Conservation (phyloP, 805 yeast genomes). For the Metschnikowia cubensis region DNA sequence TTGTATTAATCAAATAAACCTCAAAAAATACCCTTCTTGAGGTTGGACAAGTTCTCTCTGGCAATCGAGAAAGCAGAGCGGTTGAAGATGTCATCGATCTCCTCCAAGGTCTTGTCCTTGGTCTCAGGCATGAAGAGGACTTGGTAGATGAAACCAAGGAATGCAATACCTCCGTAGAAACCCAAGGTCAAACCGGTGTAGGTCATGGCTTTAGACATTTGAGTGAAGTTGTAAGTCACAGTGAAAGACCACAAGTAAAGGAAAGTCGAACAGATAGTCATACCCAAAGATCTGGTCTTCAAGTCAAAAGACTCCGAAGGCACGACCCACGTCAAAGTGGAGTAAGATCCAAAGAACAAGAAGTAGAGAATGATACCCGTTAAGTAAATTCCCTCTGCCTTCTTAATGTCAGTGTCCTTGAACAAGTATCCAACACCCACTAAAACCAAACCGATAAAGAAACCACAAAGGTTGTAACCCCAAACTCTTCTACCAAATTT, state of each 20-base stretch:
- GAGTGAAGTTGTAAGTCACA: conserved; percentile 59
- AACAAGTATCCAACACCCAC: conserved; percentile 56
- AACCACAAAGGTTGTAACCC: conserved; percentile 56
- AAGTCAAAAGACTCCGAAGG: conserved; percentile 63
- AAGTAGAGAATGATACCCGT: conserved; percentile 61
- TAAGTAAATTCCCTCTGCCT: conserved; percentile 57
- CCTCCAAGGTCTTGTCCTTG: conserved; percentile 67
- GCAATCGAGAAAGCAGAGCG: conserved; percentile 41
- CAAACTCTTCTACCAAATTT: conserved; percentile 55
- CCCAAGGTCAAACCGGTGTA: conserved; percentile 61
- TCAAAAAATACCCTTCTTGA: conserved; percentile 22
- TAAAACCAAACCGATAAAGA: conserved; percentile 55
- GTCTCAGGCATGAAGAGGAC: conserved; percentile 65
- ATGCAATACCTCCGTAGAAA: conserved; percentile 65
- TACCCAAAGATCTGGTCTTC: conserved; percentile 58
- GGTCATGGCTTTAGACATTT: conserved; percentile 55
- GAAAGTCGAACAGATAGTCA: conserved; percentile 55
- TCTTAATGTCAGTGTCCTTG: conserved; percentile 36
- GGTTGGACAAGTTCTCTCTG: conserved; percentile 30
- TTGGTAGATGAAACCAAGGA: conserved; percentile 52
- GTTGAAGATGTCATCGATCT: conserved; percentile 60
- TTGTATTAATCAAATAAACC: neutral
- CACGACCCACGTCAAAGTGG: conserved; percentile 65
- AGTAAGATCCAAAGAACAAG: conserved; percentile 64
- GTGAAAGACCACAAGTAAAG: conserved; percentile 61